phyloP scores from a whole-genome alignment of 208 protist species.

The Willaertia magna region DNA sequence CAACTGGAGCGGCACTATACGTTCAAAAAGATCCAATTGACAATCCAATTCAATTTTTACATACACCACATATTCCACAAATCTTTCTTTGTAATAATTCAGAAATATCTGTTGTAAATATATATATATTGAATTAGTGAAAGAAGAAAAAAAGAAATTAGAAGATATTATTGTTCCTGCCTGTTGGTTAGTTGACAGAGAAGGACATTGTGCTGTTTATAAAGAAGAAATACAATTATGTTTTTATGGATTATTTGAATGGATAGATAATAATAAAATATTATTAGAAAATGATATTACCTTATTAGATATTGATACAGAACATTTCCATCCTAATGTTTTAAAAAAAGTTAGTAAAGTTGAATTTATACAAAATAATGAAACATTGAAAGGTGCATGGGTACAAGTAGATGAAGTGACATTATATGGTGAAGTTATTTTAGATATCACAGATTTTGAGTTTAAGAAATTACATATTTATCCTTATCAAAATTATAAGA shows the following conservation, averaged over 20 bases:
- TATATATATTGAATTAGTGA: neutral
- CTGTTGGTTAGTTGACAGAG: neutral
- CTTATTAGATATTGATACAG: neutral
- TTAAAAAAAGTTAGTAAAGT: neutral
- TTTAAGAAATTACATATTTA: neutral
- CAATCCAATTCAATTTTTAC: neutral
- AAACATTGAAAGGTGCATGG: neutral
- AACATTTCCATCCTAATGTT: neutral
- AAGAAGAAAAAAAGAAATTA: neutral
- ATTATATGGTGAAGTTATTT: neutral
- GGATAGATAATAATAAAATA: too few species aligned
- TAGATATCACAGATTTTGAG: neutral
- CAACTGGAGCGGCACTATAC: neutral
- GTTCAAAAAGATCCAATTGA: neutral
- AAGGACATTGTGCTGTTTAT: neutral
- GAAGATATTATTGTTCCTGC: neutral
- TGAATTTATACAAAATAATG: neutral
- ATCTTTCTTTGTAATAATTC: neutral
- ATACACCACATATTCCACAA: neutral
- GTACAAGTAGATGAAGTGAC: neutral
- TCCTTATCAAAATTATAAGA: neutral
- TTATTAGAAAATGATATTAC: neutral
- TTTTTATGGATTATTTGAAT: neutral
- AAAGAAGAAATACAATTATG: neutral
- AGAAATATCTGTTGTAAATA: neutral